phyloP scores from a whole-genome alignment of 768 basidiomycete species.

The Saitozyma sp. region DNA sequence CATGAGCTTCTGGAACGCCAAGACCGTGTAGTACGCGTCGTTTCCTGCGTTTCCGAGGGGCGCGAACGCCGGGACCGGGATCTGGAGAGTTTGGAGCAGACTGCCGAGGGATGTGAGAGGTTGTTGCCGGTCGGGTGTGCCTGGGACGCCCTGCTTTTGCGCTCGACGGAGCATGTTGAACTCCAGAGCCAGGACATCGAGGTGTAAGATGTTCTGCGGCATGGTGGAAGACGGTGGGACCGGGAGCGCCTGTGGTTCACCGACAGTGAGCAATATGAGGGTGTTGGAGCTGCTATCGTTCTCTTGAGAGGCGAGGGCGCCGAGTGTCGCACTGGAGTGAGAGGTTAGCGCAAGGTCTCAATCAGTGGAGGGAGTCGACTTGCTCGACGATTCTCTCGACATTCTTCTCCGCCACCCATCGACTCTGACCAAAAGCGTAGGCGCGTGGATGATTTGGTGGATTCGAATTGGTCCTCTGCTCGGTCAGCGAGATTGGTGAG shows the following conservation, averaged over 20 bases:
- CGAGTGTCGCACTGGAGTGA: constrained; percentile 43
- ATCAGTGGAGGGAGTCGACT: constrained; percentile 6
- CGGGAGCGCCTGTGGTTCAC: constrained; percentile 38
- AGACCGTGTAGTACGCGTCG: constrained; percentile 49
- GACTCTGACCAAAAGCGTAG: constrained; percentile 47
- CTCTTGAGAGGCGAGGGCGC: constrained; percentile 46
- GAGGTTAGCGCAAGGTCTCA: not conserved
- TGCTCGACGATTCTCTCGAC: constrained; percentile 49
- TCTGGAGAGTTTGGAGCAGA: constrained; percentile 42
- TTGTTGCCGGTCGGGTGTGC: constrained; percentile 29
- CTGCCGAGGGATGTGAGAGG: constrained; percentile 37
- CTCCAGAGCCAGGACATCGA: constrained; percentile 48
- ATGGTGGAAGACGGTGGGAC: constrained; percentile 40
- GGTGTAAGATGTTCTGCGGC: constrained; percentile 44
- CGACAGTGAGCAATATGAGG: constrained; percentile 44
- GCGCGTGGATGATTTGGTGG: constrained; percentile 46
- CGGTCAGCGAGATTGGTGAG: constrained; percentile 3
- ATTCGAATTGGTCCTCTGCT: constrained; percentile 41
- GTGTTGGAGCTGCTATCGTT: constrained; percentile 43
- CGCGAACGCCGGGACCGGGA: constrained; percentile 38
- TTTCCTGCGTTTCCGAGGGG: constrained; percentile 51
- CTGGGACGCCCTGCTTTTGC: constrained; percentile 30
- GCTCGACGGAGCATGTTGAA: constrained; percentile 41
- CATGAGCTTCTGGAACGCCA: constrained; percentile 50
- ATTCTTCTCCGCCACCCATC: constrained; percentile 41